A percentile compares a stretch with the other conserved stretches of the same genome.
Conservation (phyloP, 1,284 basidiomycete species). For the Mycena citricolor region DNA sequence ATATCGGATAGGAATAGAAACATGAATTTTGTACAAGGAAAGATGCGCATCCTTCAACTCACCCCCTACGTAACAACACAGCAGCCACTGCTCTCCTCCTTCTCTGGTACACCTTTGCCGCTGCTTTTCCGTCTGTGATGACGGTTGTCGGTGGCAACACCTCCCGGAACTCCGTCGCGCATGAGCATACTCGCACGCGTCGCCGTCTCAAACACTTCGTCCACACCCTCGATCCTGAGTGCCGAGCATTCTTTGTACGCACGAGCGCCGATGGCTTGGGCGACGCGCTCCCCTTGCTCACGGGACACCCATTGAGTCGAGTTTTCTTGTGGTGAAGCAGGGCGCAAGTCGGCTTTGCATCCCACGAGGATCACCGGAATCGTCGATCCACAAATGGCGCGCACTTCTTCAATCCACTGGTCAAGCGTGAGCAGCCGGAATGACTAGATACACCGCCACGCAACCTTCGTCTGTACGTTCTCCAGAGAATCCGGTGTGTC, state of each 20-base stretch:
- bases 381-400: constrained; percentile 83
- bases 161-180: constrained; percentile 73
- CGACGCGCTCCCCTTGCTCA: constrained; percentile 76
- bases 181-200: constrained; percentile 94
- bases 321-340: constrained; percentile 41
- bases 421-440: constrained; percentile 2
- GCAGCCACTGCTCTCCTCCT: constrained; percentile 48
- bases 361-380: constrained; percentile 86
- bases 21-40: constrained; percentile 17
- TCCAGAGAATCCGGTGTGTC: constrained; percentile 97
- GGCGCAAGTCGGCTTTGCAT: constrained; percentile 84
- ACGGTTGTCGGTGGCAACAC: constrained; percentile 36
- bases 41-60: constrained; percentile 8
- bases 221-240: constrained; percentile 89
- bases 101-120: constrained; percentile 45
- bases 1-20: too few relatives aligned
- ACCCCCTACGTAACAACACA: constrained; percentile 59
- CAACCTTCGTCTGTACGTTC: constrained; percentile 90
- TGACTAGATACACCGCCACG: background rate
- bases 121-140: constrained; percentile 55
- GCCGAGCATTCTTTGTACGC: constrained; percentile 94
- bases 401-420: constrained; percentile 97
- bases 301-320: constrained; percentile 59
- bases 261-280: constrained; percentile 79
- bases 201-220: constrained; percentile 93